These are phyloP conservation scores for Harringtonia lauricola DNA, from an alignment of 2,329 filamentous ascomycete species.

Conservation along the genomic window DNA sequence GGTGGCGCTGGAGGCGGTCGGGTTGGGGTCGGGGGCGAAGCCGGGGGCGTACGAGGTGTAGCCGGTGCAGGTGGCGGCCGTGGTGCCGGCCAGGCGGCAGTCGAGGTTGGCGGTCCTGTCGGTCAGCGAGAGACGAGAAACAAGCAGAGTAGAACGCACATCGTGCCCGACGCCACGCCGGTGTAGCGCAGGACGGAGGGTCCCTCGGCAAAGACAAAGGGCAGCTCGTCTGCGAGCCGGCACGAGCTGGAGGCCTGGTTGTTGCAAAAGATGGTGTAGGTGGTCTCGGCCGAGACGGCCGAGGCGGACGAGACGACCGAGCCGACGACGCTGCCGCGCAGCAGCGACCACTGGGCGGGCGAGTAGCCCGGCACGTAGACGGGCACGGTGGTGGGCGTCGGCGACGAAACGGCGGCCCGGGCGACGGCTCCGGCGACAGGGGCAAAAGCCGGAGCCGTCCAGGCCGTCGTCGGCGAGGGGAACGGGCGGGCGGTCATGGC, in stretches of 20 bases:
- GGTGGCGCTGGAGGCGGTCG: slow-evolving; percentile 17
- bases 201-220: slow-evolving; percentile 35
- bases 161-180: slow-evolving; percentile 29
- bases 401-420: slow-evolving; percentile 4
- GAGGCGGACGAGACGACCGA: background rate
- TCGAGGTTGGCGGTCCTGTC: slow-evolving; percentile 33
- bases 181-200: slow-evolving; percentile 31
- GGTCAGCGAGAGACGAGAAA: background rate
- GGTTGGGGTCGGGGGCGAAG: slow-evolving; percentile 15
- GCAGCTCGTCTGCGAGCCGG: slow-evolving; percentile 32
- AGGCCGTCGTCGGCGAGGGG: too few species aligned
- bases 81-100: slow-evolving; percentile 29
- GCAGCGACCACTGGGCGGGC: slow-evolving; percentile 28
- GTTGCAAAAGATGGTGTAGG: slow-evolving; percentile 38
- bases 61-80: slow-evolving; percentile 34
- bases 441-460: too few species aligned
- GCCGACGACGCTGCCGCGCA: slow-evolving; percentile 34
- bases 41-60: slow-evolving; percentile 32
- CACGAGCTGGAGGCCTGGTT: slow-evolving; percentile 28
- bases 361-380: slow-evolving; percentile 34
- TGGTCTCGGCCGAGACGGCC: slow-evolving; percentile 21
- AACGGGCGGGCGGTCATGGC: too few species aligned
- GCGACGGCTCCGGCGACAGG: too few species aligned
- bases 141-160: slow-evolving; percentile 21
- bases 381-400: slow-evolving; percentile 28